Evolutionary conservation across 768 basidiomycete species (phyloP).

Genomic region (Crucibulum laeve): DNA sequence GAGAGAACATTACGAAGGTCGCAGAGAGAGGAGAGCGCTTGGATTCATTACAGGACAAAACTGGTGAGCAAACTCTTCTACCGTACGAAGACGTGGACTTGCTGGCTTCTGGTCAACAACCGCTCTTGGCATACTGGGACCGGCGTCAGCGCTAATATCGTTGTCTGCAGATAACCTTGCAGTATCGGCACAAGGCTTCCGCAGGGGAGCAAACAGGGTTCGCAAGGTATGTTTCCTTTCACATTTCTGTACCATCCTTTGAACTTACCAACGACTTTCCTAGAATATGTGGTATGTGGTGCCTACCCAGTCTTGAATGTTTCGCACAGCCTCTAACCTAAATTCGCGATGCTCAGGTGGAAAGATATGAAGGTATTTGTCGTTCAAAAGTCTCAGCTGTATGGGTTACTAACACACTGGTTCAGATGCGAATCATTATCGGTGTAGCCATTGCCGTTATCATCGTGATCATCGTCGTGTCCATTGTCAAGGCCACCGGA

Average conservation of each 20-base stretch:
- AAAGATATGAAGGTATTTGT: constrained; percentile 89
- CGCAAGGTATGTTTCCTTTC: constrained; percentile 71
- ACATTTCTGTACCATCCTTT: constrained; percentile 3
- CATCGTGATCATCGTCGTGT: constrained; percentile 93
- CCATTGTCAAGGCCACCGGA: constrained; percentile 83
- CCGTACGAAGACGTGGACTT: not conserved
- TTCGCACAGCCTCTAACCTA: not conserved
- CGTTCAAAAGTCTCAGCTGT: not conserved
- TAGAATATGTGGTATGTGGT: constrained; percentile 87
- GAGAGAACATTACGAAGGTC: constrained; percentile 95
- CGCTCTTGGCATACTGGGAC: not conserved
- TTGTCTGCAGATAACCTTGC: constrained; percentile 81
- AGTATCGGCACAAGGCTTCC: constrained; percentile 98
- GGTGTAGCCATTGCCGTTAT: constrained; percentile 86
- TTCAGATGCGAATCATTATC: constrained; percentile 95
- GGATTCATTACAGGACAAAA: constrained; percentile 96
- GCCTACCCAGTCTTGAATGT: constrained; percentile 2
- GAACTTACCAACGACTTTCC: constrained; percentile 5
- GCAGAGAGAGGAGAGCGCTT: constrained; percentile 93
- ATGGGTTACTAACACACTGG: constrained; percentile 7
- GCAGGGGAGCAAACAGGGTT: constrained; percentile 93
- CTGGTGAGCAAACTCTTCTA: constrained; percentile 49
- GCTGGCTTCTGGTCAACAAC: not conserved
- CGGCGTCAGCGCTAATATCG: not conserved
- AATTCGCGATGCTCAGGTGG: constrained; percentile 55